Conservation (phyloP, 192 early-diverging fungal species). For the Pilaira anomala region DNA sequence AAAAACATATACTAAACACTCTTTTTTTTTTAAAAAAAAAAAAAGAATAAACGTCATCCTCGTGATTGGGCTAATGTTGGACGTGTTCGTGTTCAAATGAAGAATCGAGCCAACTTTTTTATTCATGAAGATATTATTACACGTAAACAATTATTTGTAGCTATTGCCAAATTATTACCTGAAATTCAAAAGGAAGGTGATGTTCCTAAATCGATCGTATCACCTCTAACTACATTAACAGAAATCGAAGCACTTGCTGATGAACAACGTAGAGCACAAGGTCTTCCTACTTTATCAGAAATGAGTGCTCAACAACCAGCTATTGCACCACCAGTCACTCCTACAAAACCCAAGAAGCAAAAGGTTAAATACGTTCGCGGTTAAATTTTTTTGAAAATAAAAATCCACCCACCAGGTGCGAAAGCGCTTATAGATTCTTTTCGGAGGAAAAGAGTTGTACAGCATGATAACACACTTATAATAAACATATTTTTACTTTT, state of each 20-base stretch:
- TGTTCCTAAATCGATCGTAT: slow-evolving; percentile 30
- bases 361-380: slow-evolving; percentile 33
- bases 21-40: no score
- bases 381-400: slow-evolving; percentile 6
- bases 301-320: slow-evolving; percentile 13
- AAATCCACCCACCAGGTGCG: no score
- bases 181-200: slow-evolving; percentile 24
- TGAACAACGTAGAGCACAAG: slow-evolving; percentile 34
- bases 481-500: neutral
- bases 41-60: slow-evolving; percentile 59
- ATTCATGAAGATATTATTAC: slow-evolving; percentile 44
- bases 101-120: slow-evolving; percentile 41
- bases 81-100: slow-evolving; percentile 62
- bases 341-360: slow-evolving; percentile 27
- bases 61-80: slow-evolving; percentile 69
- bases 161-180: slow-evolving; percentile 31
- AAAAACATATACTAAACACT: slow-evolving; percentile 1
- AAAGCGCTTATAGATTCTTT: slow-evolving; percentile 9
- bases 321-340: neutral
- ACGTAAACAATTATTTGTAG: slow-evolving; percentile 39
- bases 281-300: slow-evolving; percentile 30
- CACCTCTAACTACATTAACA: slow-evolving; percentile 26
- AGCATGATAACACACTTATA: neutral
- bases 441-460: slow-evolving; percentile 26
- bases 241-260: slow-evolving; percentile 34